Base-by-base conservation (phyloP, 2,329 filamentous ascomycete genomes). In the Ascochyta lentis region DNA sequence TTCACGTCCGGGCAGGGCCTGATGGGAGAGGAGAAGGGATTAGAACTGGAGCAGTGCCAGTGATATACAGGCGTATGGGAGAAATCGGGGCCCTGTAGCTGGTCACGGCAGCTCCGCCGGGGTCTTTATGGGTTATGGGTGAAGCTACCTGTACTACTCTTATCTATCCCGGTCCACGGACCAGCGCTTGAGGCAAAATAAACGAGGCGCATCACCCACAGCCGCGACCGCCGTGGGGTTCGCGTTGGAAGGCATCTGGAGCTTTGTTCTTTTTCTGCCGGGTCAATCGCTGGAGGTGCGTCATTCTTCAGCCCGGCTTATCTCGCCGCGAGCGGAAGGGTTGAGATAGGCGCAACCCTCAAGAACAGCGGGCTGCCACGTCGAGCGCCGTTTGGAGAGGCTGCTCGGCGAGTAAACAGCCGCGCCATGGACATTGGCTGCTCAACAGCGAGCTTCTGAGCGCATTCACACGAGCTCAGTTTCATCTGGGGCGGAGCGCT, bases 91-190 rank as follows among this genome's bases (percentile, higher is more conserved):
- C 62, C 65, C 65, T 73, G 62, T 58, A 60, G 69, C 66, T 66
- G 57, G 61, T 62, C 63, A 53, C 61, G 57, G 66, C 61, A 69
- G 67, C 57, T 61, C 19, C 53, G 33, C 60, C 64, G 66, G 66
- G 70, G 61, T 56, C 65, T 70, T 73, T 73, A 74, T 71, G 70
- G 58, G 38, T 42, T 41, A 52, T 50, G 53, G 48, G 58, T 60
- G 61, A 66, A 67, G 64, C 60, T 67, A 65, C 51, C 54, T 69
- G 70, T 74, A 65, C 61, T 67, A 67, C 61, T 64, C 71, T 74
- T 74, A 74, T 74, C 71, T 71, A 62, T 68, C 69, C 70, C 68
- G 64, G 71, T 72, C 66, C 64, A 69, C 64, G 63, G 69, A 65
- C 61, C 65, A 65, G 54, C 60, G 49, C 60, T 68, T 61, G 62